Percentiles rank a stretch among this genome's conserved stretches.
These are phyloP conservation scores for Spongiforma sp. DNA, from an alignment of 1,284 basidiomycete genomes.

Conservation along the genomic window DNA sequence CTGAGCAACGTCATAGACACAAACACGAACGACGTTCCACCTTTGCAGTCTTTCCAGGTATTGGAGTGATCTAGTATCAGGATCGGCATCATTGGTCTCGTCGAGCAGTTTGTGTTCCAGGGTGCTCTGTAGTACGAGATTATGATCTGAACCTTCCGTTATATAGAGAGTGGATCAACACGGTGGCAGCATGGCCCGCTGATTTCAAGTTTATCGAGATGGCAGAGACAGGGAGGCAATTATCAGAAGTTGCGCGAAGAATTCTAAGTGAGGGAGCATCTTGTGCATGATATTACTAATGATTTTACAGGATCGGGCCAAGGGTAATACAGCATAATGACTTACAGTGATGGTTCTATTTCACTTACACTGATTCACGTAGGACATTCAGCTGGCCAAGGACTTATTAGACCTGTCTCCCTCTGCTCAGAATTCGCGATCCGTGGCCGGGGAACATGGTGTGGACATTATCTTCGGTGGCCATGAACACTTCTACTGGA, in stretches of 20 bases:
- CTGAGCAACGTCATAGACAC: slow-evolving; percentile 64
- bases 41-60: slow-evolving; percentile 54
- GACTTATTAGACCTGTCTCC: slow-evolving; percentile 66
- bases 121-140: background rate
- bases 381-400: slow-evolving; percentile 70
- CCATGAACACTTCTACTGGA: slow-evolving; percentile 90
- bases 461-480: slow-evolving; percentile 89
- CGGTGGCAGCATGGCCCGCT: slow-evolving; percentile 71
- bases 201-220: slow-evolving; percentile 65
- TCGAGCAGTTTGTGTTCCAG: slow-evolving; percentile 61
- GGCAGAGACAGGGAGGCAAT: slow-evolving; percentile 53
- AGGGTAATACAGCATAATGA: background rate
- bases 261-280: slow-evolving; percentile 47
- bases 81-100: slow-evolving; percentile 71
- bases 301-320: background rate
- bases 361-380: slow-evolving; percentile 30
- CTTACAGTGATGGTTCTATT: slow-evolving; percentile 28
- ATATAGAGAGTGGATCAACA: slow-evolving; percentile 71
- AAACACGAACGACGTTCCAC: slow-evolving; percentile 52
- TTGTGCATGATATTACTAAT: background rate
- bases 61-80: slow-evolving; percentile 62
- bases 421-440: slow-evolving; percentile 48
- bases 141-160: background rate
- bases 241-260: slow-evolving; percentile 66
- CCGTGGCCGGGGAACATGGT: slow-evolving; percentile 68